Evolutionary conservation across 2,329 filamentous ascomycete species (phyloP).

Genomic region (Lecanosticta acicola): DNA sequence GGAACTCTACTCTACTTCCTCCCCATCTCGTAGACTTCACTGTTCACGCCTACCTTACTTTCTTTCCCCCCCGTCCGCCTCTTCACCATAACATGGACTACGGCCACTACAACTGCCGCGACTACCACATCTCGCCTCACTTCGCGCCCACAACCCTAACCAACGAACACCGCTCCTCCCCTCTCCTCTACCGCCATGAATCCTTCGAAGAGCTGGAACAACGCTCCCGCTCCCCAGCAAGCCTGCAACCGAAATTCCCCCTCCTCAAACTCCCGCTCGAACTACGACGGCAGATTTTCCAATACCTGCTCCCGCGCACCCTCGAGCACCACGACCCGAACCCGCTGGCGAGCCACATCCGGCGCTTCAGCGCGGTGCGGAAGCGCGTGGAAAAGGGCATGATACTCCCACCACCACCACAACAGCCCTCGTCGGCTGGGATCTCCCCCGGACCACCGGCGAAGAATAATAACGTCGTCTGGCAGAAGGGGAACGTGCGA

Average conservation of each 20-base stretch:
- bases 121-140: conserved; percentile 31
- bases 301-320: conserved; percentile 40
- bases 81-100: conserved; percentile 27
- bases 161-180: conserved; percentile 7
- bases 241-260: conserved; percentile 26
- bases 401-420: conserved; percentile 15
- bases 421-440: neutral
- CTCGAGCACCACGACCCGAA: conserved; percentile 23
- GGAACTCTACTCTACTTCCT: too few species aligned
- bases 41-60: too few species aligned
- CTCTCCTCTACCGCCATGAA: conserved; percentile 24
- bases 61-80: too few species aligned
- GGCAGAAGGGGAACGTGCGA: conserved; percentile 39
- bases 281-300: conserved; percentile 40
- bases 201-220: conserved; percentile 29
- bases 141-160: conserved; percentile 23
- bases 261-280: conserved; percentile 40
- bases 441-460: conserved; percentile 6
- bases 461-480: conserved; percentile 29
- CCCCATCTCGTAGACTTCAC: too few species aligned
- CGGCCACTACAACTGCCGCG: conserved; percentile 35
- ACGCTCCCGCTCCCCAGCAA: conserved; percentile 29
- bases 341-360: conserved; percentile 24
- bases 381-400: conserved; percentile 25
- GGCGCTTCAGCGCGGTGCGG: conserved; percentile 29